A percentile compares a stretch with the other conserved stretches of the same genome.
Evolutionary conservation across 179 eudicot species (phyloP).

Genomic region (Silene vulgaris): DNA sequence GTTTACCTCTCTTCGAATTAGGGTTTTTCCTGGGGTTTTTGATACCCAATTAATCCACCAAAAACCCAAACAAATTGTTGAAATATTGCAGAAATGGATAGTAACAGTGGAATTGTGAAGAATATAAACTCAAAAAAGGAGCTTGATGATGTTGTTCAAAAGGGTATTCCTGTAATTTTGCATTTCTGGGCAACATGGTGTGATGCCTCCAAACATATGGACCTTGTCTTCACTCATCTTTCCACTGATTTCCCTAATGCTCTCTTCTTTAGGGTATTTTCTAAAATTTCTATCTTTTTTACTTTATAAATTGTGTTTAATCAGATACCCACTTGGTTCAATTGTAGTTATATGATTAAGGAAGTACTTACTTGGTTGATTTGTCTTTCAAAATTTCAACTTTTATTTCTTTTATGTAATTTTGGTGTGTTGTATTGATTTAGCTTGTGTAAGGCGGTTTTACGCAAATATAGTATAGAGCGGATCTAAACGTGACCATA

Average conservation of each 20-base stretch:
- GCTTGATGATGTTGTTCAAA: constrained; percentile 43
- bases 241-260: constrained; percentile 84
- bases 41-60: too few relatives aligned
- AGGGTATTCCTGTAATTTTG: constrained; percentile 50
- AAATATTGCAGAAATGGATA: constrained; percentile 22
- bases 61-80: background rate
- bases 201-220: constrained; percentile 94
- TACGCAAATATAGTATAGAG: too few relatives aligned
- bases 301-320: background rate
- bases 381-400: background rate
- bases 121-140: constrained; percentile 69
- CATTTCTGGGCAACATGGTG: constrained; percentile 99
- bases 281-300: background rate
- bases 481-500: too few relatives aligned
- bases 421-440: background rate
- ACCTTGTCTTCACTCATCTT: constrained; percentile 85
- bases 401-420: background rate
- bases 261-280: constrained; percentile 63
- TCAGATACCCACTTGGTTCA: background rate
- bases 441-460: background rate
- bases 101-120: constrained; percentile 47
- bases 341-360: background rate
- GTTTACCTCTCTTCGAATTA: background rate
- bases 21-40: background rate
- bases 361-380: constrained; percentile 4